Base-by-base conservation (phyloP, 2,329 filamentous ascomycete species). In the Ophiostoma himal-ulmi region DNA sequence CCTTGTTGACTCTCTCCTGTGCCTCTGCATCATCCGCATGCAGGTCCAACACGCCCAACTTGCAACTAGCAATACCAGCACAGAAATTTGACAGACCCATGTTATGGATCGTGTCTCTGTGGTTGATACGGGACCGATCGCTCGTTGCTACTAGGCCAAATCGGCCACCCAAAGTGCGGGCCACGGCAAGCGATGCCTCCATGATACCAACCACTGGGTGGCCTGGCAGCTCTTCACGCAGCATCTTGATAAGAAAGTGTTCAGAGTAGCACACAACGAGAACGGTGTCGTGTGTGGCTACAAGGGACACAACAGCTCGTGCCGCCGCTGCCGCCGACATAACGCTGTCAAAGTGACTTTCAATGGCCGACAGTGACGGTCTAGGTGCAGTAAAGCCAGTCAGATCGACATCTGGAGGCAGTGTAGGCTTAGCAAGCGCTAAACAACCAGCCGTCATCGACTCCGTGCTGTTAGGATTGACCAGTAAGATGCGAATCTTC, bases 231-330 rank as follows among this genome's bases (percentile, higher is more conserved):
- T 73, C 73, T 22, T 74, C 73, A 66, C 73, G 73, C 67, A 74
- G 71, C 73, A 74, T 73, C 26, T 70, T 68, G 70, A 74, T 72
- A 11, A 74, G 69, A 8, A 71, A 48, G 39, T 74, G 73, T 67
- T 74, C 74, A 68, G 73, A 75, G 71, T 74, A 75, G 72, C 74
- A 75, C n/a, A 72, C 72, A 17, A 74, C 74, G 5, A 75, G 73
- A 17, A 75, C 68, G 67, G 73, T 73, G 57, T 75, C 74, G 52
- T 74, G 70, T 0, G 71, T 73, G 14, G 73, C 70, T 1, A 71
- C 73, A 7, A 75, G 67, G 13, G 73, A 72, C 6, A 74, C 72
- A 2, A 72, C 70, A 17, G 74, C 74, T 6, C 73, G 73, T 5
- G 71, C 73, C 1, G 73, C 73, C 7, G 73, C 73, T 2, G 73